Base-by-base conservation (phyloP, 371 early-diverging fungal species). In the Dichotomocladium elegans region DNA sequence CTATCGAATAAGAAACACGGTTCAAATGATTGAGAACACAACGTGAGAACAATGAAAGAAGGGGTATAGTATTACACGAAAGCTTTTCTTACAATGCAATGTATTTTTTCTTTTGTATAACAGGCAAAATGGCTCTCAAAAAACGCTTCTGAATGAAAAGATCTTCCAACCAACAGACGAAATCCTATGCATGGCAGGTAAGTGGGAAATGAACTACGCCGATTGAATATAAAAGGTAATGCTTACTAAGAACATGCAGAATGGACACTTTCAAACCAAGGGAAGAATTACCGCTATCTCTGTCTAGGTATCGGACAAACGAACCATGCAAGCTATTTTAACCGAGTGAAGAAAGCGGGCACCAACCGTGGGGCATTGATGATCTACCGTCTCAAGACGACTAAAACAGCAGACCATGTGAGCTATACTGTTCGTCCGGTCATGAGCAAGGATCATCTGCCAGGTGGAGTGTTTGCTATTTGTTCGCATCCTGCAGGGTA, bases 401-500 rank as follows among this genome's bases (percentile, higher is more conserved):
- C 53, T 10, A 30, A 43, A n/a, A 27, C 27, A 12, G 30, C 47
- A 14, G 26, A 17, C 0, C 26, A 49, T 12, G 31, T 28, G 29
- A 30, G 41, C 11, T 63, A 60, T 41, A 48, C 50, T 11, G 9
- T 75, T 14, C 62, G 62, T 6, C 54, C 53, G 2, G 65, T 71
- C 25, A 68, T 68, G 70, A 56, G 55, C 11, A 49, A 69, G 30
- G 65, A 69, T 11, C 51, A 58, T 15, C 34, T 67, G n/a, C 63
- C 63, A 2, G 72, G 67, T 12, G 72, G 70, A 12, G 68, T 75
- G 2, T 59, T 57, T 47, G 60, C 70, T 12, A 64, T 75, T 1
- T 68, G 75, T 58, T 70, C 69, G n/a, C 70, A 71, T 56, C 47
- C 72, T 19, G 60, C 58, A 25, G 67, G 68, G 75, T 74, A 74